Evolutionary conservation across 441 rosid genomes (phyloP), one percentile per base, ranked within the genome.

Genomic region (Aleurites moluccanus): DNA sequence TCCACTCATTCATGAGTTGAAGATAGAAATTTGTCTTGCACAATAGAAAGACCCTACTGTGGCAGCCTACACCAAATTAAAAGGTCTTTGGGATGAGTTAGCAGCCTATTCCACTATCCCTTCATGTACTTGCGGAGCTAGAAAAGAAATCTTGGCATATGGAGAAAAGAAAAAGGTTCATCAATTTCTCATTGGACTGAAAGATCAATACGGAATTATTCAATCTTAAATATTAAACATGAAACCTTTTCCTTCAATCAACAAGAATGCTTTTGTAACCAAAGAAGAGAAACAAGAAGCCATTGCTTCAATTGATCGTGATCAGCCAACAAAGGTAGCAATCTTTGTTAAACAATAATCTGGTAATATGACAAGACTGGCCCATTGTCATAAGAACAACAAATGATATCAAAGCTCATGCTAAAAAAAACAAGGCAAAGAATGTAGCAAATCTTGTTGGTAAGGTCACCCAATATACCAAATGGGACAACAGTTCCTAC

Each of bases 121-220:
- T 25, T 18, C 65, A 4, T 75, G 30, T 7, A 16, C 16, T 1
- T 59, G 14, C 49, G 30, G 15, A 3, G 52, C 27, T 15, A 18
- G 3, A 25, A 20, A 68, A 20, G 9, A 33, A 60, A 35, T 75
- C 0, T 1, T 53, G 13, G 42, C 16, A 65, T 3, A 66, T 3
- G 13, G 10, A 3, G 6, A 45, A 2, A 74, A 44, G 7, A 59
- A 56, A 21, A 55, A 55, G 2, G 20, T 57, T 4, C 45, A n/a
- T 33, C 59, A 74, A 45, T 74, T 66, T 11, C 49, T 74, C 1
- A 56, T 42, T 6, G 47, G 72, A 44, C 16, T 74, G 5, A 42
- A 42, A 42, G 65, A 44, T 5, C 25, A 4, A 15, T 65, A 6
- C 14, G 16, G 3, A 16, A 14, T 21, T 10, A 66, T 74, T 18